phyloP scores from a whole-genome alignment of 345 rosid species.

The Salix udensis region DNA sequence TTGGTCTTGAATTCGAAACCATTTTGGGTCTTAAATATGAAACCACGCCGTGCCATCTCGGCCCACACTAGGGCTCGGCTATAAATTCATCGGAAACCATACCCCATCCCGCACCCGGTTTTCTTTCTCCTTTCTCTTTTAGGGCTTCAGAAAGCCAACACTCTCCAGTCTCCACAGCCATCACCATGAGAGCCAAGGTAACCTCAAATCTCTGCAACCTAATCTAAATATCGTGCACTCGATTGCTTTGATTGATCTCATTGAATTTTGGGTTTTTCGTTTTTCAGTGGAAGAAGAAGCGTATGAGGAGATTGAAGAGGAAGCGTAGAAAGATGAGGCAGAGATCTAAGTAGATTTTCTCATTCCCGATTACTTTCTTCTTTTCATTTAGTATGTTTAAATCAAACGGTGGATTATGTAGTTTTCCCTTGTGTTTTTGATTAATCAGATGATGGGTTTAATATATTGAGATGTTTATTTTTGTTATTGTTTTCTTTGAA shows the following conservation, averaged over 20 bases:
- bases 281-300: conserved; percentile 47
- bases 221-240: not conserved
- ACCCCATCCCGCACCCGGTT: too few species aligned
- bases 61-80: too few species aligned
- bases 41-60: too few species aligned
- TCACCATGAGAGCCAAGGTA: conserved; percentile 31
- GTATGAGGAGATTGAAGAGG: conserved; percentile 53
- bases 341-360: conserved; percentile 34
- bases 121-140: too few species aligned
- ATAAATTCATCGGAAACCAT: too few species aligned
- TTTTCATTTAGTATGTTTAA: not conserved
- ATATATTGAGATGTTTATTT: not conserved
- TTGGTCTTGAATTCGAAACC: too few species aligned
- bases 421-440: not conserved
- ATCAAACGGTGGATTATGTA: not conserved
- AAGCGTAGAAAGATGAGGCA: conserved; percentile 52
- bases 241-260: not conserved
- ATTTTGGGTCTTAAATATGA: too few species aligned
- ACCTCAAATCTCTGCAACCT: not conserved
- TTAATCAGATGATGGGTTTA: not conserved
- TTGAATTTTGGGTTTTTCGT: not conserved
- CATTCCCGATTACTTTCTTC: not conserved
- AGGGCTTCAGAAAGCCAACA: too few species aligned
- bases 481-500: not conserved
- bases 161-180: not conserved